Conservation (phyloP, 176 grass and related monocot species). For the Carex parvula region DNA sequence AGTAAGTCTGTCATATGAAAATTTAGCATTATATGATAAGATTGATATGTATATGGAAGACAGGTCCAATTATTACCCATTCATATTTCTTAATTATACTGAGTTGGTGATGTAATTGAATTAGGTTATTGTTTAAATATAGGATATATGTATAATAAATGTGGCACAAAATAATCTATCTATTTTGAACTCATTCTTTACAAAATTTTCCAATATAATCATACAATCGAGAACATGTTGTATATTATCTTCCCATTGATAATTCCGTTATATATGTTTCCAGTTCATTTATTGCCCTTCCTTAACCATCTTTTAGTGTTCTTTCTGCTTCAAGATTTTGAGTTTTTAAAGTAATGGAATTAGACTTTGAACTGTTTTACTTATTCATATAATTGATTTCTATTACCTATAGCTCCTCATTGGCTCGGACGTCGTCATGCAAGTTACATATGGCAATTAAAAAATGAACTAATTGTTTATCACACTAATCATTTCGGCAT, state of each 20-base stretch:
- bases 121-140: neutral
- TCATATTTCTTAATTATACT: neutral
- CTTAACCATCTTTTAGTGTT: neutral
- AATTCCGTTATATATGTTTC: neutral
- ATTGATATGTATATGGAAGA: neutral
- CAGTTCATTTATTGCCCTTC: neutral
- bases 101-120: neutral
- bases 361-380: neutral
- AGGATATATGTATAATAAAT: neutral
- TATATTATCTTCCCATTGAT: neutral
- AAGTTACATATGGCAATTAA: neutral
- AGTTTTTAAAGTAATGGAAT: neutral
- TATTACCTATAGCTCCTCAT: neutral
- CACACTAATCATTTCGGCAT: neutral
- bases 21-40: neutral
- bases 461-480: neutral
- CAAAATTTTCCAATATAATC: neutral
- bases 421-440: neutral
- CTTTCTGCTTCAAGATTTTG: neutral
- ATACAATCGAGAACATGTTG: neutral
- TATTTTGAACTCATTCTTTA: neutral
- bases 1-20: neutral
- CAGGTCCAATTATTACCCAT: too few species aligned
- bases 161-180: neutral
- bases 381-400: neutral